Evolutionary conservation across 75 land plant species (phyloP), one percentile per base, ranked within the genome.

Genomic region (Pinus taeda): DNA sequence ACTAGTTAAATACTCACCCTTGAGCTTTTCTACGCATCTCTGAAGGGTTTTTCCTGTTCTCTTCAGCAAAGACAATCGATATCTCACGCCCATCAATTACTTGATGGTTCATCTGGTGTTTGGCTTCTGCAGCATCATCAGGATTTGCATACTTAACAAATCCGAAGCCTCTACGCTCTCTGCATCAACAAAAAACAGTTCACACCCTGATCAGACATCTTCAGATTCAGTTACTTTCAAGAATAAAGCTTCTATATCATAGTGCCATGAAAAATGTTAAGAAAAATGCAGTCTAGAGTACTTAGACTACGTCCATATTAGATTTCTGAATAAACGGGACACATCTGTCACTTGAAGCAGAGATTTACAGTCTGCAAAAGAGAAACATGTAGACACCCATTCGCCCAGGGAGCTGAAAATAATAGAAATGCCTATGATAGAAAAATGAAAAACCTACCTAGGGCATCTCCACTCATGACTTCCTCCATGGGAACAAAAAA

Each of bases 151-250:
- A 93, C 74, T 93, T 89, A 60, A 93, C 96, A 84, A 93, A 93
- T 63, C 94, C 96, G 89, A 93, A 93, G 9, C 96, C 96, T 61
- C 96, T 86, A 33, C 92, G 96, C 81, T 89, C 91, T 76, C 96
- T 93, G 55, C 72, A 69, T 49, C 55, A n/a, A 20, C 11, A 6
- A 64, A 13, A 30, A 69, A 42, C 53, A 69, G 14, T 20, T 39
- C 22, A 42, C 36, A 29, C 1, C 21, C 55, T 39, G 55, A n/a
- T 42, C 24, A 69, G 21, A 42, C 53, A 69, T 42, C 55, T 42
- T 37, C 33, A 69, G 22, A 42, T 69, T 39, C 20, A 4, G 0
- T 17, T 69, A 39, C 72, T 15, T 69, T 69, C 9, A 30, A 59
- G 60, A 17, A 17, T 59, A n/a, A 4, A 59, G 60, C 21, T 59